phyloP scores from a whole-genome alignment of 176 grass and related monocot genomes.

The Oryza nivara region DNA sequence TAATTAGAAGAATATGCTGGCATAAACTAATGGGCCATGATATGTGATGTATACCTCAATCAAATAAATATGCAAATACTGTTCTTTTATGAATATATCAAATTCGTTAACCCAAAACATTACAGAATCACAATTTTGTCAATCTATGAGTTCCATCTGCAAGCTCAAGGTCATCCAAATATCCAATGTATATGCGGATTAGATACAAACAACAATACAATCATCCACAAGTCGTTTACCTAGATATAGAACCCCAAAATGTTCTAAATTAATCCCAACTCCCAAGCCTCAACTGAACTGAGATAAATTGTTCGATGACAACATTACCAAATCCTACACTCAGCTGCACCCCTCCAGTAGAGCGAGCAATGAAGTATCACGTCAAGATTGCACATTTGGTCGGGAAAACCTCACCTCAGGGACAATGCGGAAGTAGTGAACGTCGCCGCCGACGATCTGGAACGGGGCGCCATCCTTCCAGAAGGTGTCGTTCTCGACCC shows the following conservation, averaged over 20 bases:
- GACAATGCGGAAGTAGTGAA: conserved; percentile 92
- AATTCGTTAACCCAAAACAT: neutral
- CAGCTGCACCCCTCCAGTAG: neutral
- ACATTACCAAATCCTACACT: neutral
- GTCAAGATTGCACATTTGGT: neutral
- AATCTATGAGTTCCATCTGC: neutral
- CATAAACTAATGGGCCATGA: neutral
- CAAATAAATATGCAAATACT: conserved; percentile 1
- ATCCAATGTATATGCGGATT: neutral
- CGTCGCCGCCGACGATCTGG: conserved; percentile 87
- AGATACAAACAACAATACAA: neutral
- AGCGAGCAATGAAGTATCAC: neutral
- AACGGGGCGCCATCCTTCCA: conserved; percentile 73
- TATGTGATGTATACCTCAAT: neutral
- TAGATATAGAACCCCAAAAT: neutral
- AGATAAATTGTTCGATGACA: neutral
- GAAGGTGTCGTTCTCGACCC: conserved; percentile 82
- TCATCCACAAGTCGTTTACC: neutral
- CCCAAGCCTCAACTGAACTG: neutral
- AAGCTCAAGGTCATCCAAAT: neutral
- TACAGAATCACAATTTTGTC: neutral
- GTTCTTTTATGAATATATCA: neutral
- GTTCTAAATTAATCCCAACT: neutral
- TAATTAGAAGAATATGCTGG: conserved; percentile 5
- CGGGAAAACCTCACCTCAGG: conserved; percentile 62